Evolutionary conservation across 768 basidiomycete genomes (phyloP), one percentile per base, ranked within the genome.

Genomic region (Lepiota subincarnata): DNA sequence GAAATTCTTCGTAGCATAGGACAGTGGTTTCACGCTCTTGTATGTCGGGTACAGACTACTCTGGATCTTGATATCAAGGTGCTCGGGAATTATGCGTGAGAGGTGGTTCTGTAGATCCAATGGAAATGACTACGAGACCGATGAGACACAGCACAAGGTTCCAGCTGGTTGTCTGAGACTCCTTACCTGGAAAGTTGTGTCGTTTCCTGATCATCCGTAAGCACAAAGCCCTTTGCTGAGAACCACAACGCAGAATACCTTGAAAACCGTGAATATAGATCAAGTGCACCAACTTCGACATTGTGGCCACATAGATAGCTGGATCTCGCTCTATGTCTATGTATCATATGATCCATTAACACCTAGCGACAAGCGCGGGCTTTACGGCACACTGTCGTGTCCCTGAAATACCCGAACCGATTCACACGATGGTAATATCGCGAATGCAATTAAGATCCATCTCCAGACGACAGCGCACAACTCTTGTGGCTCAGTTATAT

Each of bases 41-140:
- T 83, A 83, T 0, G 81, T 82, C 2, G 82, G 82, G 66, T 83
- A 83, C 57, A 83, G 37, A 52, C 76, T 81, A 52, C 68, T 74
- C 54, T 73, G 70, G 16, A 81, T 62, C 48, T 68, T 68, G 40
- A 80, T 57, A 35, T 66, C 66, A 2, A 72, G 59, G 50, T 70
- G 62, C 1, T 58, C 24, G 19, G 76, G 71, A 60, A 74, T 68
- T 36, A 53, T 61, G 1, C 64, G 38, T 4, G 71, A 60, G 14
- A 80, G 65, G 55, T 71, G 62, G 55, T 70, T 64, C 57, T 83
- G 80, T 0, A 83, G 65, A 60, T 83, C 74, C 31, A 71, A 75
- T 26, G 81, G 81, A 61, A 83, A 83, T 14, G 78, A 72, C 77
- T 78, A 59, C n/a, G 36, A 36, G 57, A 19, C 5, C 28, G 28